phyloP scores from a whole-genome alignment of 202 grass and related monocot species.

The Alloteropsis angusta region DNA sequence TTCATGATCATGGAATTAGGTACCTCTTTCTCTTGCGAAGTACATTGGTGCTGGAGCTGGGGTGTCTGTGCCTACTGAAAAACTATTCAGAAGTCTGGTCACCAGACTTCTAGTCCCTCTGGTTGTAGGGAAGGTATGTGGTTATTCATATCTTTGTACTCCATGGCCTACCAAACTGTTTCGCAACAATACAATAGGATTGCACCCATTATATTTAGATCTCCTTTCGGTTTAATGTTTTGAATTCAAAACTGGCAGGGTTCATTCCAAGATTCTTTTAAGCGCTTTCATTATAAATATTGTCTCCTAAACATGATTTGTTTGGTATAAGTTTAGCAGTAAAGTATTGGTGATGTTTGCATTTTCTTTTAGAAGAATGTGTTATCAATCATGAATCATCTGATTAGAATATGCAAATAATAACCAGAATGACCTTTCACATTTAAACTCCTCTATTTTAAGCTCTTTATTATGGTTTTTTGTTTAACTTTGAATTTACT shows the following conservation, averaged over 20 bases:
- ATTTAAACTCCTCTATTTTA: not conserved
- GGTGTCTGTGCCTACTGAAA: constrained; percentile 56
- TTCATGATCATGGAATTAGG: constrained; percentile 31
- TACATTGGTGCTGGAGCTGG: constrained; percentile 64
- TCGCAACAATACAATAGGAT: constrained; percentile 8
- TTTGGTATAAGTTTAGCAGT: not conserved
- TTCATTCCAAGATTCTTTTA: constrained; percentile 8
- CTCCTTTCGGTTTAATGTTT: constrained; percentile 15
- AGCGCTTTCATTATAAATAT: not conserved
- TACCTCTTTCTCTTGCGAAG: constrained; percentile 80
- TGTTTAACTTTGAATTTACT: not conserved
- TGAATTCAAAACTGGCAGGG: not conserved
- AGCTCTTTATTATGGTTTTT: not conserved
- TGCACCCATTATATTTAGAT: not conserved
- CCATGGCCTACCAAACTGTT: not conserved
- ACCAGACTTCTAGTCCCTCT: constrained; percentile 72
- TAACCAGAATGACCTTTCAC: not conserved
- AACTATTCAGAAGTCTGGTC: constrained; percentile 80
- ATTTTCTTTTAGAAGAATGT: constrained; percentile 13
- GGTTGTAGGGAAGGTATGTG: constrained; percentile 63
- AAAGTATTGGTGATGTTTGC: not conserved
- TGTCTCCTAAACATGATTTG: not conserved
- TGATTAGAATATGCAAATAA: constrained; percentile 7
- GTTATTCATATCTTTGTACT: constrained; percentile 20
- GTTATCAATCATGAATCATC: constrained; percentile 6